Conservation (phyloP, 2,329 filamentous ascomycete genomes). For the Aspergillus ochraceus region DNA sequence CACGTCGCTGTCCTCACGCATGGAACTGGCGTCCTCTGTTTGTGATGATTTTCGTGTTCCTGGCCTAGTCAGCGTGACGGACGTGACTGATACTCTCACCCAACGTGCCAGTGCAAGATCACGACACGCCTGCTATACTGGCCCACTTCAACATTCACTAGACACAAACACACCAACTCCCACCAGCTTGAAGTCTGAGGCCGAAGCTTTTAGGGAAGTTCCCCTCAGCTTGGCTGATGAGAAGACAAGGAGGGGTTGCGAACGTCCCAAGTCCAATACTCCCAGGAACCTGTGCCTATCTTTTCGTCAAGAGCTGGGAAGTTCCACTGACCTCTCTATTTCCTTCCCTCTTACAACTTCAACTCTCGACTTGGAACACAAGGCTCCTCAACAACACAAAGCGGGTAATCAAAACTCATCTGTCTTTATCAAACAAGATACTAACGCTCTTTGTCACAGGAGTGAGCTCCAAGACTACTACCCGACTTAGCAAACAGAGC, state of each 20-base stretch:
- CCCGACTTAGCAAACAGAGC: neutral
- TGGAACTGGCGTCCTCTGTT: no score
- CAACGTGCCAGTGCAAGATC: no score
- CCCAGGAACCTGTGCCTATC: neutral
- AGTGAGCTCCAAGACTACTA: no score
- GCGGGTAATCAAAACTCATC: neutral
- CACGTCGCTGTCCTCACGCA: no score
- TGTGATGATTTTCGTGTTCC: no score
- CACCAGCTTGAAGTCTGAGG: neutral
- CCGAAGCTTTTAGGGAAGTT: neutral
- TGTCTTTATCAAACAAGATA: neutral
- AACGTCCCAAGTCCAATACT: neutral
- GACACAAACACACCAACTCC: neutral
- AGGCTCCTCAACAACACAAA: neutral
- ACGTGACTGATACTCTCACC: no score
- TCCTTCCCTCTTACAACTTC: neutral
- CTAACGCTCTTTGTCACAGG: neutral
- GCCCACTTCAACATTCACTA: neutral
- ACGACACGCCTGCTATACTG: neutral
- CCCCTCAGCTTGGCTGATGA: neutral
- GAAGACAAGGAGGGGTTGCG: neutral
- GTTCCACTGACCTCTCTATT: neutral
- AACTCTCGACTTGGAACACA: neutral
- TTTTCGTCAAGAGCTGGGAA: neutral
- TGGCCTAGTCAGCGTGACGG: no score